phyloP scores from a whole-genome alignment of 371 early-diverging fungal species.

The Mucor lusitanicus region DNA sequence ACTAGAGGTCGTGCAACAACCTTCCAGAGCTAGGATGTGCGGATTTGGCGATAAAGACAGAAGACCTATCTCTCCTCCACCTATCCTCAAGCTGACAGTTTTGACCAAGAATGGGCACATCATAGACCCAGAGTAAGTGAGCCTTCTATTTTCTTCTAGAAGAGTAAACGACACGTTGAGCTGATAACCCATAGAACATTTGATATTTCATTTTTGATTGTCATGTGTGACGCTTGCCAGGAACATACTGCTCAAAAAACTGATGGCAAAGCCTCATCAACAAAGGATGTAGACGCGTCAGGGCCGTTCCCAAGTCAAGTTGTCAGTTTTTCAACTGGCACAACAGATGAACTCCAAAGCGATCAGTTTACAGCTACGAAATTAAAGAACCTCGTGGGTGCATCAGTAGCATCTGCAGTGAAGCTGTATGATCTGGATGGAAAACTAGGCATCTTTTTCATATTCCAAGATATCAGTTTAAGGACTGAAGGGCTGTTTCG shows the following conservation, averaged over 20 bases:
- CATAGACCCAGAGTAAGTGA: slow-evolving; percentile 38
- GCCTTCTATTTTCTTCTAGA: neutral
- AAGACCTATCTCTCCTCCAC: slow-evolving; percentile 62
- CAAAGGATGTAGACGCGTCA: neutral
- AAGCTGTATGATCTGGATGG: slow-evolving; percentile 64
- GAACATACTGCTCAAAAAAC: slow-evolving; percentile 43
- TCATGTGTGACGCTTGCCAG: slow-evolving; percentile 64
- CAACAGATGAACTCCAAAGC: neutral
- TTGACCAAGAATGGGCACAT: slow-evolving; percentile 31
- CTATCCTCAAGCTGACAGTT: slow-evolving; percentile 47
- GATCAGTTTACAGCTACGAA: slow-evolving; percentile 31
- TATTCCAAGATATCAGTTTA: slow-evolving; percentile 74
- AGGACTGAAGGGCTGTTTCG: slow-evolving; percentile 69
- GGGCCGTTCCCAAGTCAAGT: slow-evolving; percentile 1
- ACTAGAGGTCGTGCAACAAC: slow-evolving; percentile 64
- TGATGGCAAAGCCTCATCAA: slow-evolving; percentile 35
- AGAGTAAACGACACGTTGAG: neutral
- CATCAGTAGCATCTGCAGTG: slow-evolving; percentile 68
- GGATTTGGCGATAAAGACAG: slow-evolving; percentile 81
- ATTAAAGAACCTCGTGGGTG: slow-evolving; percentile 71
- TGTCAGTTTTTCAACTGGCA: slow-evolving; percentile 6
- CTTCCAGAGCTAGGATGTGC: slow-evolving; percentile 83
- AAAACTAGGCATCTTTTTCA: slow-evolving; percentile 72
- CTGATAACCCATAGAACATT: slow-evolving; percentile 37
- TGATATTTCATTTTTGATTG: slow-evolving; percentile 60